Percentiles rank a stretch among this genome's conserved stretches.
These are phyloP conservation scores for Niveomyces coronatus DNA, from an alignment of 2,329 filamentous ascomycete genomes.

Conservation along the genomic window DNA sequence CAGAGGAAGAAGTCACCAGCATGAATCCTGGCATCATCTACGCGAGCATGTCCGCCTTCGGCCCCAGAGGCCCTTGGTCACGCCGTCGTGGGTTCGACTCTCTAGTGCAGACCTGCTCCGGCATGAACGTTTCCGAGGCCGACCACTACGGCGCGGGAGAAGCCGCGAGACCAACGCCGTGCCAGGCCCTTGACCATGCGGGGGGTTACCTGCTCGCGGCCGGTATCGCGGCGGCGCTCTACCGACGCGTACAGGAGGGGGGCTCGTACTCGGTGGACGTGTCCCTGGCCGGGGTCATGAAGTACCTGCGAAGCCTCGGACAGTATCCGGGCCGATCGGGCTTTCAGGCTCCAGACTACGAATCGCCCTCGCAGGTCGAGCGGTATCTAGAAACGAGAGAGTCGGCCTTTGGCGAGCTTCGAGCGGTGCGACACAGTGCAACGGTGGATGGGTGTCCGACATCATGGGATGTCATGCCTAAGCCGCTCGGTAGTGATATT, in stretches of 20 bases:
- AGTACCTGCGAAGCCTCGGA: slow-evolving; percentile 44
- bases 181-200: slow-evolving; percentile 46
- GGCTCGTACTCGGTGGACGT: slow-evolving; percentile 40
- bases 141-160: slow-evolving; percentile 30
- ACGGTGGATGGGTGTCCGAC: slow-evolving; percentile 31
- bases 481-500: slow-evolving; percentile 35
- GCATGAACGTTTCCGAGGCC: slow-evolving; percentile 46
- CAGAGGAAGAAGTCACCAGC: slow-evolving; percentile 23
- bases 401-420: slow-evolving; percentile 36
- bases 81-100: slow-evolving; percentile 43
- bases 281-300: slow-evolving; percentile 44
- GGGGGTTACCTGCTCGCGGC: slow-evolving; percentile 44
- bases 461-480: slow-evolving; percentile 43
- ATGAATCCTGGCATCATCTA: slow-evolving; percentile 35
- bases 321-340: slow-evolving; percentile 34
- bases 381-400: slow-evolving; percentile 27
- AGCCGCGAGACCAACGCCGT: slow-evolving; percentile 33
- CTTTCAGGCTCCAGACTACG: slow-evolving; percentile 24
- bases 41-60: slow-evolving; percentile 44
- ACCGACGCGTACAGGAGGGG: slow-evolving; percentile 26
- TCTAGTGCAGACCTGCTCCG: slow-evolving; percentile 38
- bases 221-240: slow-evolving; percentile 41
- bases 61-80: slow-evolving; percentile 30
- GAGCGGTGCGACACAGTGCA: slow-evolving; percentile 37
- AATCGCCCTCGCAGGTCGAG: background rate